Evolutionary conservation across 768 basidiomycete species (phyloP).

Genomic region (Podaxis mareebaensis): DNA sequence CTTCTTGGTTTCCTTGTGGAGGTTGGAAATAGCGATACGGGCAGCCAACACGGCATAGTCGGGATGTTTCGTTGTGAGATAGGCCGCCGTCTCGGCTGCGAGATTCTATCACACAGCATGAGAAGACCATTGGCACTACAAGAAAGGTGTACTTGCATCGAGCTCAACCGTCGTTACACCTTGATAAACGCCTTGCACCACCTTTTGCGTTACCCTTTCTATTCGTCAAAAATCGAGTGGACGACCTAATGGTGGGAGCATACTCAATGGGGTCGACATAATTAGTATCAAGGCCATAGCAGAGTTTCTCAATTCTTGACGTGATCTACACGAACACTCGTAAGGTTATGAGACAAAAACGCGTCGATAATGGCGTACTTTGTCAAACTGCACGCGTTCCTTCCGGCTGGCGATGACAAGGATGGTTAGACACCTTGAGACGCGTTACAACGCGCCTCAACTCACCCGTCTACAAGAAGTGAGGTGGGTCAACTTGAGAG

Average conservation of each 20-base stretch:
- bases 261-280: constrained; percentile 94
- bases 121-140: neutral
- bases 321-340: constrained; percentile 61
- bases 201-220: constrained; percentile 83
- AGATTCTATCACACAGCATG: constrained; percentile 65
- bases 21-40: constrained; percentile 96
- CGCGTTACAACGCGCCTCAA: constrained; percentile 40
- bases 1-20: constrained; percentile 99
- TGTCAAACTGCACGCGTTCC: constrained; percentile 92
- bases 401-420: constrained; percentile 58
- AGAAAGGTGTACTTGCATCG: constrained; percentile 60
- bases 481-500: constrained; percentile 13
- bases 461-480: constrained; percentile 45
- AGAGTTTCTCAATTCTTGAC: constrained; percentile 83
- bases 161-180: constrained; percentile 98
- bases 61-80: constrained; percentile 94
- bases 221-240: neutral
- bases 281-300: constrained; percentile 92
- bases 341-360: constrained; percentile 20
- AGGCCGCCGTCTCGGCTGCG: constrained; percentile 96
- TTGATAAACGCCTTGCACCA: constrained; percentile 89
- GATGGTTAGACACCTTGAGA: constrained; percentile 21
- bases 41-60: constrained; percentile 99
- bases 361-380: constrained; percentile 47
- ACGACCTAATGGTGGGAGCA: constrained; percentile 25